phyloP scores from a whole-genome alignment of 208 protist genomes.

The Leishmania major region DNA sequence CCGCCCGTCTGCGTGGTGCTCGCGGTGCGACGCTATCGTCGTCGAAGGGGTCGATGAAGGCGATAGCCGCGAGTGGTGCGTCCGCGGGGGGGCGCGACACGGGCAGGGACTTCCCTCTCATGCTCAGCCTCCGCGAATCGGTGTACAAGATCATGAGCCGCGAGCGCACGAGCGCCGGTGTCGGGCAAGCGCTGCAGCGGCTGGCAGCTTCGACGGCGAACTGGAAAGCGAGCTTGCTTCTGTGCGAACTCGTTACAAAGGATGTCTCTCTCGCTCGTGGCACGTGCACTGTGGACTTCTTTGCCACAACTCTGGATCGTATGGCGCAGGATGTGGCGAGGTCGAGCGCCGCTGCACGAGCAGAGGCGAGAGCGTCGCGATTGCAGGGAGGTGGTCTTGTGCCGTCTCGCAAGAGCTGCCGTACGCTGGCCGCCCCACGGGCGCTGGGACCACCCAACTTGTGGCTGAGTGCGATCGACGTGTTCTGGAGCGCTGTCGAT shows the following conservation, averaged over 20 bases:
- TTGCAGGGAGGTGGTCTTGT: neutral
- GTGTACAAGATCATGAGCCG: conserved; percentile 14
- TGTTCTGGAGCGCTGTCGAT: conserved; percentile 81
- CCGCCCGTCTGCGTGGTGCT: neutral
- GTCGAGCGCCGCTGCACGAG: neutral
- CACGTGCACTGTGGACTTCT: conserved; percentile 29
- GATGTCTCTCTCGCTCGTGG: conserved; percentile 22
- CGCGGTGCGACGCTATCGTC: neutral
- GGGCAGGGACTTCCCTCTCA: conserved; percentile 17
- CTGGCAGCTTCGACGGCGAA: conserved; percentile 8
- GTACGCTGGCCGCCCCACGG: neutral
- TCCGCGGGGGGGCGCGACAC: neutral
- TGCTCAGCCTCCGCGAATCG: conserved; percentile 9
- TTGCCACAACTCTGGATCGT: conserved; percentile 19
- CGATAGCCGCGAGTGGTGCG: neutral
- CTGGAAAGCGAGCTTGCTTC: conserved; percentile 28
- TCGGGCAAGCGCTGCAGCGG: conserved; percentile 18
- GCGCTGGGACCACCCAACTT: conserved; percentile 10
- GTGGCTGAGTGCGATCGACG: conserved; percentile 56
- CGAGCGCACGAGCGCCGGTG: neutral
- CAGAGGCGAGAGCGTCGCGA: neutral
- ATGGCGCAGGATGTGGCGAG: conserved; percentile 16
- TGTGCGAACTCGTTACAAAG: conserved; percentile 24
- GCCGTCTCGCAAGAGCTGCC: neutral
- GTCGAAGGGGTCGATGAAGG: neutral